A percentile compares a stretch with the other conserved stretches of the same genome.
Conservation (phyloP, 2,329 filamentous ascomycete genomes). For the Botrytis sinoallii region DNA sequence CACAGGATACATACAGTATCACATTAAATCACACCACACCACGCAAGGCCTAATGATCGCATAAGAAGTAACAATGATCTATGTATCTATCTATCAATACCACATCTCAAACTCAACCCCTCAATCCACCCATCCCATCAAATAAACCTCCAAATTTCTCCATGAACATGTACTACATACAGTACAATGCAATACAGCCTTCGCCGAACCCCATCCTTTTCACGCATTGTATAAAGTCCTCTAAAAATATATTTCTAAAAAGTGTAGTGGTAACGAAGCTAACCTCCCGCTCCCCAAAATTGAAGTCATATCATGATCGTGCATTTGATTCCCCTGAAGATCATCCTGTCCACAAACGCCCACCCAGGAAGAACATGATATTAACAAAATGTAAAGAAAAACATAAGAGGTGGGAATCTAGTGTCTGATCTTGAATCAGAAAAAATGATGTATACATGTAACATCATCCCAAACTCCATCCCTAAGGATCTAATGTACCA, state of each 20-base stretch:
- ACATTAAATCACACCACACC: background rate
- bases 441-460: background rate
- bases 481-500: background rate
- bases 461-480: conserved; percentile 1
- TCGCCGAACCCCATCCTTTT: background rate
- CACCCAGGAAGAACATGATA: background rate
- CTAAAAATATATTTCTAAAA: background rate
- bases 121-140: background rate
- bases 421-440: background rate
- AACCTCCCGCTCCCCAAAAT: background rate
- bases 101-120: background rate
- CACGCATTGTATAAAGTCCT: background rate
- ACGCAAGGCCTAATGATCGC: background rate
- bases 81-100: background rate
- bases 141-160: too few relatives aligned
- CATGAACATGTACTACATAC: background rate
- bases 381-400: background rate
- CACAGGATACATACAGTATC: background rate
- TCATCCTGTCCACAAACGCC: background rate
- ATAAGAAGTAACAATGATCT: background rate
- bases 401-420: background rate
- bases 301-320: background rate
- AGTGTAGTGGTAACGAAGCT: background rate
- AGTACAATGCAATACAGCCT: background rate
- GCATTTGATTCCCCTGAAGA: background rate